Evolutionary conservation across 345 rosid species (phyloP).

Genomic region (Psidium friedrichsthalianum): DNA sequence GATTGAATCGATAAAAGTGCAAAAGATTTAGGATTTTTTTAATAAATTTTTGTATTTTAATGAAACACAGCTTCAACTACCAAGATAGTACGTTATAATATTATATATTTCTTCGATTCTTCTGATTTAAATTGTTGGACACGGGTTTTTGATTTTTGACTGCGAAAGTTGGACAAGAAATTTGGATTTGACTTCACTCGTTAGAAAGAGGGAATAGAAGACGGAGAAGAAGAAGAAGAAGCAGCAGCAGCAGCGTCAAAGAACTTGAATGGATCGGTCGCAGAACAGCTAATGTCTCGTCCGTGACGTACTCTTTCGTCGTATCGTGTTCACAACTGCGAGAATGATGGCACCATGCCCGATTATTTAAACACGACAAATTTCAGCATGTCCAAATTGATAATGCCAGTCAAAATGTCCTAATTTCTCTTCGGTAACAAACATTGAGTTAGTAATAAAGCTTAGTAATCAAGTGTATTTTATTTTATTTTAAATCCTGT

Average conservation of each 20-base stretch:
- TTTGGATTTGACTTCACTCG: not conserved
- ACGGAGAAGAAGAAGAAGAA: not conserved
- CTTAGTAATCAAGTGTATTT: not conserved
- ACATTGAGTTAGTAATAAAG: not conserved
- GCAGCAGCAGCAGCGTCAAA: not conserved
- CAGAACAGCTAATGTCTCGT: not conserved
- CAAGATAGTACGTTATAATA: not conserved
- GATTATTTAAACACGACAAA: not conserved
- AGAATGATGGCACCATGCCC: not conserved
- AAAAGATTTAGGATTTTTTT: too few species aligned
- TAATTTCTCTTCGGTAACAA: not conserved
- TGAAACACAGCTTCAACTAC: too few species aligned
- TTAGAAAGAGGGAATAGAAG: not conserved
- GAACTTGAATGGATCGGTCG: not conserved
- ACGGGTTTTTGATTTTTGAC: not conserved
- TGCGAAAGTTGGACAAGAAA: not conserved
- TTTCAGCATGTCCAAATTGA: not conserved
- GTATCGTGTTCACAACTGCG: not conserved
- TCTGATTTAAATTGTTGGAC: not conserved
- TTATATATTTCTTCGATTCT: not conserved
- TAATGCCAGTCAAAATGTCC: not conserved
- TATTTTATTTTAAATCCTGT: not conserved
- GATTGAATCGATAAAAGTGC: accelerated
- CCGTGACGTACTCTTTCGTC: not conserved
- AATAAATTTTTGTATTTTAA: too few species aligned